phyloP scores from a whole-genome alignment of 768 basidiomycete species.

The Lentinula edodes region DNA sequence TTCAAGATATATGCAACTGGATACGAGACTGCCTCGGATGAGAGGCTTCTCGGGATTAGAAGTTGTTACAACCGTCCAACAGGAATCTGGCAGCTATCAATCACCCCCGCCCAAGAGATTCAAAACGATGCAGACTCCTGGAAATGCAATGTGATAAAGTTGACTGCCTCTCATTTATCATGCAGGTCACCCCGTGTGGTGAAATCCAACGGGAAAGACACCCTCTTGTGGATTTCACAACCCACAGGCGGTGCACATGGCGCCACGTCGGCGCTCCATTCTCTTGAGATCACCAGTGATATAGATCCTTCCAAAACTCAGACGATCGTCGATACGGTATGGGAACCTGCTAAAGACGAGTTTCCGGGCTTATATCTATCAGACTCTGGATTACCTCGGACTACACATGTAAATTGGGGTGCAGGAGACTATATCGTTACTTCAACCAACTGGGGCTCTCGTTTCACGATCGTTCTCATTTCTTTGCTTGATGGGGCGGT shows the following conservation, averaged over 20 bases:
- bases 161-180: slow-evolving; percentile 39
- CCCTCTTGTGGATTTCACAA: slow-evolving; percentile 51
- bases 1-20: slow-evolving; percentile 48
- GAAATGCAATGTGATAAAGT: slow-evolving; percentile 22
- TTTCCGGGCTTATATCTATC: slow-evolving; percentile 61
- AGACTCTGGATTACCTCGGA: slow-evolving; percentile 32
- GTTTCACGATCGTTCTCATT: slow-evolving; percentile 44
- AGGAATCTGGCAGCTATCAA: slow-evolving; percentile 47
- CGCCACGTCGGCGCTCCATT: slow-evolving; percentile 46
- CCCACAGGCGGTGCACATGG: slow-evolving; percentile 54
- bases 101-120: slow-evolving; percentile 11
- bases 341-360: slow-evolving; percentile 27
- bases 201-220: slow-evolving; percentile 13
- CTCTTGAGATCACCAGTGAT: slow-evolving; percentile 28
- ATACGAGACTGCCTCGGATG: slow-evolving; percentile 53
- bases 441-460: slow-evolving; percentile 50
- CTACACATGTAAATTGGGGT: slow-evolving; percentile 6
- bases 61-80: slow-evolving; percentile 55
- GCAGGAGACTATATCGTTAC: slow-evolving; percentile 28
- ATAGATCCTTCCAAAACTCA: slow-evolving; percentile 9
- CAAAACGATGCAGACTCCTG: slow-evolving; percentile 9
- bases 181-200: slow-evolving; percentile 57
- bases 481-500: slow-evolving; percentile 34
- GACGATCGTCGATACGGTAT: slow-evolving; percentile 35
- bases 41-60: slow-evolving; percentile 52